phyloP scores from a whole-genome alignment of 2,329 filamentous ascomycete species.

The Macrophomina pseudophaseolina region DNA sequence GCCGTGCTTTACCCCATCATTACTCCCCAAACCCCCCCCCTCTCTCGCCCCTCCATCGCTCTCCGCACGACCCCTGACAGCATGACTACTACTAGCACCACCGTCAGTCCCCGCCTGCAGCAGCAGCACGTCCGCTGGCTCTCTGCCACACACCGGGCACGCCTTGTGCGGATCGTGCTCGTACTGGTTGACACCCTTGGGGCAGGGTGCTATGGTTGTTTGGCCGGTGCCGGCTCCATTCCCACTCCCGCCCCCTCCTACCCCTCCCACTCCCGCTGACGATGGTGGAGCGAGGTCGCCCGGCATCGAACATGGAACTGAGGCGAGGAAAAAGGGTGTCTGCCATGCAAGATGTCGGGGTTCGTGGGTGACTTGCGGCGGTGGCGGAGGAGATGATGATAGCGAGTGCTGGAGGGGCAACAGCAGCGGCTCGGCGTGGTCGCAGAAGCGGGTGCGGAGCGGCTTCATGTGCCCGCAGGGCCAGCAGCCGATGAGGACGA shows the following conservation, averaged over 20 bases:
- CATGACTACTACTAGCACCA: neutral
- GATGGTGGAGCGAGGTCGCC: too few species aligned
- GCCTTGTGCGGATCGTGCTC: slow-evolving; percentile 9
- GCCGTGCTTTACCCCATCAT: neutral
- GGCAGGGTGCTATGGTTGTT: neutral
- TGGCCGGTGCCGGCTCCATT: too few species aligned
- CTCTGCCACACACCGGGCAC: slow-evolving; percentile 14
- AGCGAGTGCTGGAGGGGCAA: neutral
- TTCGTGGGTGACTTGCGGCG: neutral
- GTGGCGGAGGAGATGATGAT: too few species aligned
- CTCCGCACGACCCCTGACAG: neutral
- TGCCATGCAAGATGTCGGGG: neutral
- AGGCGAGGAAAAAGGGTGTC: too few species aligned
- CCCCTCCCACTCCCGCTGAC: too few species aligned
- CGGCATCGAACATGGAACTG: too few species aligned
- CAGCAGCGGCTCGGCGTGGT: slow-evolving; percentile 8
- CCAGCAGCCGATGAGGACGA: slow-evolving; percentile 23
- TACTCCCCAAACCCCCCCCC: too few species aligned
- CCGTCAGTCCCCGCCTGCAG: neutral
- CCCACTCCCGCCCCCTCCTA: too few species aligned
- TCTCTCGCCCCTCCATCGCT: neutral
- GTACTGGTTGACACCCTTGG: slow-evolving; percentile 17
- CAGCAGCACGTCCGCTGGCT: neutral
- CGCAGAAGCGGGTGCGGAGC: slow-evolving; percentile 21
- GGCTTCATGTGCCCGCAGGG: slow-evolving; percentile 23